Base-by-base conservation (phyloP, 1,139 yeast genomes). In the Saccharomyces uvarum region DNA sequence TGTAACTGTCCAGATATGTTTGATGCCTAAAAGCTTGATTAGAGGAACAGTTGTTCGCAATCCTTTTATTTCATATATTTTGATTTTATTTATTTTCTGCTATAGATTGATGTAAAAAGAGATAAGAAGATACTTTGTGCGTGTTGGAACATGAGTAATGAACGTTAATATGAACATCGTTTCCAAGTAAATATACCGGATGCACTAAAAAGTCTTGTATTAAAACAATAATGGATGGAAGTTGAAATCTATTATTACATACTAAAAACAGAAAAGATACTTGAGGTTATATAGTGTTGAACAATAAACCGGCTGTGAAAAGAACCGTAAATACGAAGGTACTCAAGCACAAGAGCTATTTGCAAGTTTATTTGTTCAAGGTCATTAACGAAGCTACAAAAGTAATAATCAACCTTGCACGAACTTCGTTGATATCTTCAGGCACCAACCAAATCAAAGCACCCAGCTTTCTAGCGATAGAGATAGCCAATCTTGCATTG, bases 391-490 rank as follows among this genome's bases (percentile, higher is more conserved):
- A 88, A 56, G 97, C 99, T 57, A 93, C 89, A 71, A 93, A 93
- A 1, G 99, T 90, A 70, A 91, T 81, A 55, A 93, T 87, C 75
- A 93, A 83, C 72, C 98, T 84, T 51, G 96, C 79, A 75, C 99
- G 86, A 48, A 95, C 97, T 74, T 91, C 98, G 65, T 85, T 88
- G 66, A 93, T 93, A 76, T 93, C 99, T 73, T 93, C 99, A n/a
- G 99, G 99, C 29, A 93, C 97, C 65, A 93, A 79, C 97, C 98
- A 93, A 66, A 93, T 93, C 70, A 95, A 82, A 48, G 97, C 99
- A 57, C 99, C 99, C 63, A 93, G 76, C 73, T 95, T 93, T 80
- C 99, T 87, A 41, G 99, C 99, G 68, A 93, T 93, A 1, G 99
- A 93, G 70, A 93, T 93, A 29, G 99, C 99, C 72, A 93, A 81